Evolutionary conservation across 2,329 filamentous ascomycete species (phyloP).

Genomic region (Ceratocystis alfenasii): DNA sequence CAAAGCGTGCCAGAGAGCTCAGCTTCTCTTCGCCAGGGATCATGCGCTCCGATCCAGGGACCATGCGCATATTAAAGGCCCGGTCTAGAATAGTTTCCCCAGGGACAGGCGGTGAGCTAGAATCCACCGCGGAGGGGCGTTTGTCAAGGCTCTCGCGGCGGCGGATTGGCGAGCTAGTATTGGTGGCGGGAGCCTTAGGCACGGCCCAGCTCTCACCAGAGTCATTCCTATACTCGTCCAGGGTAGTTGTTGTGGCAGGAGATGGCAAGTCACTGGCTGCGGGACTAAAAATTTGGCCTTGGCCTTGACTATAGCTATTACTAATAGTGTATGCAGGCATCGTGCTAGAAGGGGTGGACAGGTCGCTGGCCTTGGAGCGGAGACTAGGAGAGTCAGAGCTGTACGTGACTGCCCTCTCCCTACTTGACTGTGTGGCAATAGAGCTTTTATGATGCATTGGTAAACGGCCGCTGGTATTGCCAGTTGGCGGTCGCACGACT

Average conservation of each 20-base stretch:
- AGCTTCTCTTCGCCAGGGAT: conserved; percentile 49
- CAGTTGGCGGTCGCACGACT: conserved; percentile 36
- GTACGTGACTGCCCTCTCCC: conserved; percentile 37
- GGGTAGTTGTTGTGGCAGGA: conserved; percentile 38
- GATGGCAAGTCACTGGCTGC: conserved; percentile 44
- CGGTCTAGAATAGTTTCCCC: conserved; percentile 56
- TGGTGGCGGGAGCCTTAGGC: conserved; percentile 47
- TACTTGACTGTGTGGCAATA: conserved; percentile 37
- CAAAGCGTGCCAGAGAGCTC: conserved; percentile 52
- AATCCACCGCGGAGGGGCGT: conserved; percentile 31
- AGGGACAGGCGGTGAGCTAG: conserved; percentile 41
- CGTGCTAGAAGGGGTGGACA: conserved; percentile 46
- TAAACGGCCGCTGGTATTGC: conserved; percentile 30
- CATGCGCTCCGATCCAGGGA: conserved; percentile 47
- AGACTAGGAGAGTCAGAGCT: conserved; percentile 49
- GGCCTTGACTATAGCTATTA: not conserved
- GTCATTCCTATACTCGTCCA: conserved; percentile 43
- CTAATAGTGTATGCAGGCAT: conserved; percentile 6
- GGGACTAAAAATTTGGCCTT: conserved; percentile 29
- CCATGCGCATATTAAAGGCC: conserved; percentile 51
- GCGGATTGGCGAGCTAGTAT: conserved; percentile 44
- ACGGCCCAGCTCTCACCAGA: conserved; percentile 50
- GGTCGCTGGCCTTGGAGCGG: conserved; percentile 49
- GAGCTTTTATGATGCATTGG: conserved; percentile 39
- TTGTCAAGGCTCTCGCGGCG: conserved; percentile 42